Base-by-base conservation (phyloP, 1,139 yeast genomes). In the Geotrichum cucujoidarum region DNA sequence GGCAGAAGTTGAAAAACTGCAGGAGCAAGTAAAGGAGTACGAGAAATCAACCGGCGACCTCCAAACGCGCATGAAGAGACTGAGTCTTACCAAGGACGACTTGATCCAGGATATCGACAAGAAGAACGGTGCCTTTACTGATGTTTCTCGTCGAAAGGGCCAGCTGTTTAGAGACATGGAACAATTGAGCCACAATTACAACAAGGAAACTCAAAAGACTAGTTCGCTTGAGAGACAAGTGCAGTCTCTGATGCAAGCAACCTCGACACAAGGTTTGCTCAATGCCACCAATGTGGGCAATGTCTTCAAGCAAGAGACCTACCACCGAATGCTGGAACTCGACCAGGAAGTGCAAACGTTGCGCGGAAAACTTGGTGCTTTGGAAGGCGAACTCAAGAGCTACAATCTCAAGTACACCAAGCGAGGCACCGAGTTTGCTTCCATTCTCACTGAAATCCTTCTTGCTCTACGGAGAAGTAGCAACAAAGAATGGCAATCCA, bases 251-350 rank as follows among this genome's bases (percentile, higher is more conserved):
- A 37, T 36, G 21, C 40, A 31, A n/a, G 46, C 41, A n/a, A 30
- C 41, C n/a, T 36, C 40, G 10, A 25, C 40, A 6, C 20, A 40
- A 5, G 40, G 30, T 14, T 11, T 17, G 13, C 20, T 30, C 22
- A 41, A 27, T 20, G 44, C 43, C 4, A 41, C 33, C n/a, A 38
- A 35, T 25, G 49, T 34, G 2, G 43, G 47, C 7, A 38, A 48
- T 18, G 14, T 36, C 14, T 43, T 43, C 20, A 49, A 45, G 35
- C 45, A 46, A 24, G 45, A 49, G 27, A 40, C 49, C 1, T 49
- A 49, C 17, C 52, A 43, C n/a, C 49, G 48, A 14, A 46, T 46
- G 45, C 39, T 49, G 3, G 52, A 49, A 25, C 46, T 49, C 2
- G 48, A 46, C n/a, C 43, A 42, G 27, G 52, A 49, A n/a, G 43